A percentile compares a stretch with the other conserved stretches of the same genome.
Evolutionary conservation across 2,329 filamentous ascomycete genomes (phyloP).

Genomic region (Talaromyces rugulosus): DNA sequence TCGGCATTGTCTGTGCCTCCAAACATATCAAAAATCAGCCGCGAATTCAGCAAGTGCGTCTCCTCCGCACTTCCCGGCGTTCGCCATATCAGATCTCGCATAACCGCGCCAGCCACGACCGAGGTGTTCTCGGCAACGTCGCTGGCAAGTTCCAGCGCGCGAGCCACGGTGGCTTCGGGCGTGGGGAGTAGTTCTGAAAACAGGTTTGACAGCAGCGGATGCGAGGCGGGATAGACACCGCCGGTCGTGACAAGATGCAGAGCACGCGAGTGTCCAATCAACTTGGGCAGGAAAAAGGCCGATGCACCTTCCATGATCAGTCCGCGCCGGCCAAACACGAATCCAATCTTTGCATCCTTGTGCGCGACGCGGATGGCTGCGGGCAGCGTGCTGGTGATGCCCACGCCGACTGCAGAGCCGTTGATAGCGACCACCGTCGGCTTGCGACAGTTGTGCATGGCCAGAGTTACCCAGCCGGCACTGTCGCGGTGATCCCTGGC

Average conservation of each 20-base stretch:
- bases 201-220: constrained; percentile 51
- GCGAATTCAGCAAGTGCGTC: constrained; percentile 63
- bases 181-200: constrained; percentile 62
- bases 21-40: constrained; percentile 38
- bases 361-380: constrained; percentile 56
- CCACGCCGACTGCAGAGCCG: constrained; percentile 54
- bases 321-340: constrained; percentile 68
- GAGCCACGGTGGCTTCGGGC: constrained; percentile 57
- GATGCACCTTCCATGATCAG: constrained; percentile 69
- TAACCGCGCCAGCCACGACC: constrained; percentile 59
- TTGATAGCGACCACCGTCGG: constrained; percentile 54
- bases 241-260: constrained; percentile 55
- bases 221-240: constrained; percentile 52
- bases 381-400: constrained; percentile 57
- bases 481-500: constrained; percentile 5
- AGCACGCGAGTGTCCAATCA: constrained; percentile 50
- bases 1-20: constrained; percentile 54
- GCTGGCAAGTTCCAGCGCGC: constrained; percentile 62
- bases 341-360: constrained; percentile 62
- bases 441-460: constrained; percentile 56
- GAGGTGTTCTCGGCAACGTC: constrained; percentile 66
- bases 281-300: constrained; percentile 66
- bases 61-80: constrained; percentile 57
- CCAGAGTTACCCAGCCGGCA: constrained; percentile 29
- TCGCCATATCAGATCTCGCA: constrained; percentile 66